phyloP scores from a whole-genome alignment of 2,329 filamentous ascomycete genomes.

The Talaromyces pinophilus region DNA sequence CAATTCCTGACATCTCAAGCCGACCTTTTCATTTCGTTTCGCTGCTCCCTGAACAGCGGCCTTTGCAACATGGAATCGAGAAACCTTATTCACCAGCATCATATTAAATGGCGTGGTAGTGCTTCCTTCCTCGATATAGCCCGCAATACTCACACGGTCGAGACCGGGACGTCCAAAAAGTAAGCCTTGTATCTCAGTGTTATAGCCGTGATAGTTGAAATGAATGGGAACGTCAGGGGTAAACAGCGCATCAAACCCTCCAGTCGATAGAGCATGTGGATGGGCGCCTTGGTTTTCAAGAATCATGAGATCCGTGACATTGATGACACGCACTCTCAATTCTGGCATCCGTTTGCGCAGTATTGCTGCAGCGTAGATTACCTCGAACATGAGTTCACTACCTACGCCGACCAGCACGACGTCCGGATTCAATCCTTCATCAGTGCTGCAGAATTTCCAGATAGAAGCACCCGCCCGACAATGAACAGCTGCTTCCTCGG shows the following conservation, averaged over 20 bases:
- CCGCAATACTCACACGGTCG: conserved; percentile 57
- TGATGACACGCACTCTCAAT: conserved; percentile 62
- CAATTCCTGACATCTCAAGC: conserved; percentile 48
- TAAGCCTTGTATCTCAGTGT: conserved; percentile 61
- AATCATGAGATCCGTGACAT: conserved; percentile 68
- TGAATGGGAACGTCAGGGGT: conserved; percentile 57
- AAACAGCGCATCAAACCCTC: conserved; percentile 59
- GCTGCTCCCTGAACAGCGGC: conserved; percentile 55
- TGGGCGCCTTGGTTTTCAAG: conserved; percentile 58
- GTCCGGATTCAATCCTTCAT: conserved; percentile 59
- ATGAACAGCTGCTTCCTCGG: conserved; percentile 62
- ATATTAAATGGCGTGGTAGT: conserved; percentile 71
- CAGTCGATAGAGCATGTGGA: conserved; percentile 58
- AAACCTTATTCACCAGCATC: conserved; percentile 65
- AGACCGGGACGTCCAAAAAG: conserved; percentile 59
- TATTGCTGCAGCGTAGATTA: conserved; percentile 61
- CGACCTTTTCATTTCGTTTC: conserved; percentile 52
- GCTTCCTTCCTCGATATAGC: conserved; percentile 65
- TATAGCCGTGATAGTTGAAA: conserved; percentile 70
- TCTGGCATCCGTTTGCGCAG: conserved; percentile 53
- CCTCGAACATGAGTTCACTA: conserved; percentile 66
- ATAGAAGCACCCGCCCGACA: conserved; percentile 61
- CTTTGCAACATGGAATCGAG: conserved; percentile 60
- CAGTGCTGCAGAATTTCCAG: conserved; percentile 64
- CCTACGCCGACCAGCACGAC: conserved; percentile 66